Evolutionary conservation across 805 yeast genomes (phyloP).

Genomic region (Ogataea salicorniae): DNA sequence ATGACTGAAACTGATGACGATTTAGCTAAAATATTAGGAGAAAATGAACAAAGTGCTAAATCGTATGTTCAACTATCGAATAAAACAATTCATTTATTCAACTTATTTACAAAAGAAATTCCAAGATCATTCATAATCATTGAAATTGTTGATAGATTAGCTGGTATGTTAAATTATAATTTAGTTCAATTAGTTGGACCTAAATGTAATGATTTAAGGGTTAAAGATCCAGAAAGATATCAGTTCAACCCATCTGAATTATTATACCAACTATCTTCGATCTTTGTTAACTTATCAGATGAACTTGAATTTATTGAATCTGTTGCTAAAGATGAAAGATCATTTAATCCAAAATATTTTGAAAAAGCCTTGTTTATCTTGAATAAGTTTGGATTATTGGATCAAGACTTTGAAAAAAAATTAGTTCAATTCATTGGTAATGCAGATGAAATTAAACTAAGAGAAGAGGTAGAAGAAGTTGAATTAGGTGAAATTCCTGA

Average conservation of each 20-base stretch:
- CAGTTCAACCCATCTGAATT: constrained; percentile 75
- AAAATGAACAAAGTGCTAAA: constrained; percentile 71
- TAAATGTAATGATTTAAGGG: constrained; percentile 82
- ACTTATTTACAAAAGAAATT: constrained; percentile 76
- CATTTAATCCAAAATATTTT: constrained; percentile 66
- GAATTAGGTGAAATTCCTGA: constrained; percentile 95
- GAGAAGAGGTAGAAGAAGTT: constrained; percentile 75
- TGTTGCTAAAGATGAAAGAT: constrained; percentile 88
- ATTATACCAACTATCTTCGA: constrained; percentile 63
- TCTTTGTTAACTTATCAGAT: constrained; percentile 65
- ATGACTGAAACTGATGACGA: constrained; percentile 58
- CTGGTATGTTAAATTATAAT: constrained; percentile 94
- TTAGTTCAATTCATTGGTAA: constrained; percentile 52
- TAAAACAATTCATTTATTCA: constrained; percentile 74
- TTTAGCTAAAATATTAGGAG: constrained; percentile 46
- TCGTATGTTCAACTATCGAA: constrained; percentile 80
- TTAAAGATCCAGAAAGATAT: constrained; percentile 75
- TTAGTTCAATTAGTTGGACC: constrained; percentile 93
- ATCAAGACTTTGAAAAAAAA: constrained; percentile 43
- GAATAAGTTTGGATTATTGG: constrained; percentile 47
- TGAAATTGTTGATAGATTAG: constrained; percentile 89
- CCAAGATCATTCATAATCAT: constrained; percentile 82
- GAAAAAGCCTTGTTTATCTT: constrained; percentile 66
- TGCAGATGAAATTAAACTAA: constrained; percentile 56
- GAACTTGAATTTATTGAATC: constrained; percentile 68